Evolutionary conservation across 2,329 filamentous ascomycete species (phyloP).

Genomic region (Coniochaeta sp.): DNA sequence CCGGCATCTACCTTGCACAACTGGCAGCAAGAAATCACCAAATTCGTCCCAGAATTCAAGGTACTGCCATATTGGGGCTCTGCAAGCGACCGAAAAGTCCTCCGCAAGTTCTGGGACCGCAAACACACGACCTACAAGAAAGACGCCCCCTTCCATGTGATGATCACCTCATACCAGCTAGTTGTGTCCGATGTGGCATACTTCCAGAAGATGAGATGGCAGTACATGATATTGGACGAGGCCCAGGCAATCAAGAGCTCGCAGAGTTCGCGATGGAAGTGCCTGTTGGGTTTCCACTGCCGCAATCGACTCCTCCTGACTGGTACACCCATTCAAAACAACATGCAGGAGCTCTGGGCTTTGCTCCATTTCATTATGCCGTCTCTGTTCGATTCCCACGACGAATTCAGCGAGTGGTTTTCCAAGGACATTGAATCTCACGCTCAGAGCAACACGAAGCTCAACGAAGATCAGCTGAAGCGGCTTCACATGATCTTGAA

Average conservation of each 20-base stretch:
- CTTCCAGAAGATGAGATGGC: constrained; percentile 99
- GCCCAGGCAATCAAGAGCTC: constrained; percentile 99
- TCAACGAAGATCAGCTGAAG: constrained; percentile 96
- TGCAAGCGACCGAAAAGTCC: constrained; percentile 85
- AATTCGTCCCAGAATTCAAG: constrained; percentile 90
- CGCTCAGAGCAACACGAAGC: constrained; percentile 97
- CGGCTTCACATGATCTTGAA: constrained; percentile 98
- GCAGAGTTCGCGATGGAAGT: constrained; percentile 94
- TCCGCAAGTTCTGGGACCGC: constrained; percentile 98
- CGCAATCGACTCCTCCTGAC: constrained; percentile 90
- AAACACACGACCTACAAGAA: constrained; percentile 94
- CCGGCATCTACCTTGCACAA: constrained; percentile 96
- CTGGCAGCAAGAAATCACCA: constrained; percentile 97
- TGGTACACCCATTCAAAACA: constrained; percentile 97
- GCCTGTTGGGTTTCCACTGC: constrained; percentile 85
- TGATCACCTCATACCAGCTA: constrained; percentile 94
- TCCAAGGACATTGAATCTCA: constrained; percentile 97
- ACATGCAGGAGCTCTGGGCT: constrained; percentile 99
- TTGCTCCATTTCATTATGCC: constrained; percentile 99
- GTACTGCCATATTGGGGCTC: constrained; percentile 97
- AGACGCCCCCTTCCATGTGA: constrained; percentile 89
- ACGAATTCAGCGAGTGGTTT: constrained; percentile 92
- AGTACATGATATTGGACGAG: constrained; percentile 99
- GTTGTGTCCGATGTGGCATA: constrained; percentile 95
- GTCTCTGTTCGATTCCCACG: constrained; percentile 91